Base-by-base conservation (phyloP, 331 rosid genomes). In the Acacia concinna region DNA sequence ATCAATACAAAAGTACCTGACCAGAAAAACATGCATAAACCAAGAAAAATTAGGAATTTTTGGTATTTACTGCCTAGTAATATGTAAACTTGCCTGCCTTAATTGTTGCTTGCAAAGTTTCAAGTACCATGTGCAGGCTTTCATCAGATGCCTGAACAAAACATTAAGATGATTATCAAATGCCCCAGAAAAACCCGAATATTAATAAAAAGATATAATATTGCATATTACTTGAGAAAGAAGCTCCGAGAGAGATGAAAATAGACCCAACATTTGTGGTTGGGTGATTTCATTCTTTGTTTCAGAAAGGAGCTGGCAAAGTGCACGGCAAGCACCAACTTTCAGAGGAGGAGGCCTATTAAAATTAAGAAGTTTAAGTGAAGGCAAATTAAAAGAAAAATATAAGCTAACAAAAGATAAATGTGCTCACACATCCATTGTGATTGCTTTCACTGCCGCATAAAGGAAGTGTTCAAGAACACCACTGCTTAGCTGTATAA, bases 311-410 rank as follows among this genome's bases (percentile, higher is more conserved):
- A 91, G 96, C 85, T 85, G 90, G 35, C 92, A 86, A 72, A 95
- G 99, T 68, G 97, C 96, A 78, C 90, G 85, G 86, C 98, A 95
- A 64, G 97, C 98, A 83, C 99, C 99, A 64, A 93, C 94, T 90
- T 90, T 95, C 69, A 95, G 91, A 27, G 96, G 96, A 34, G 97
- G 89, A 6, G 99, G 94, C 91, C 99, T 95, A 88, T 76, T 49
- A 74, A 73, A 84, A 38, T 40, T 37, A 44, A 68, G 41, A 74
- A 62, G 40, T 60, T 83, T 52, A 78, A 54, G 64, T 47, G 57
- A 76, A 64, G 66, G 72, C 30, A 35, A 23, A 65, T n/a, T 30
- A 23, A 3, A 81, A 13, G 49, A 76, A 68, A 78, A 81, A 77
- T 51, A 81, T 74, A 67, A 59, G 70, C 62, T 18, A 54, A 81